Percentiles rank a stretch among this genome's conserved stretches.
phyloP scores from a whole-genome alignment of 768 basidiomycete genomes.

The Russula vinacea region DNA sequence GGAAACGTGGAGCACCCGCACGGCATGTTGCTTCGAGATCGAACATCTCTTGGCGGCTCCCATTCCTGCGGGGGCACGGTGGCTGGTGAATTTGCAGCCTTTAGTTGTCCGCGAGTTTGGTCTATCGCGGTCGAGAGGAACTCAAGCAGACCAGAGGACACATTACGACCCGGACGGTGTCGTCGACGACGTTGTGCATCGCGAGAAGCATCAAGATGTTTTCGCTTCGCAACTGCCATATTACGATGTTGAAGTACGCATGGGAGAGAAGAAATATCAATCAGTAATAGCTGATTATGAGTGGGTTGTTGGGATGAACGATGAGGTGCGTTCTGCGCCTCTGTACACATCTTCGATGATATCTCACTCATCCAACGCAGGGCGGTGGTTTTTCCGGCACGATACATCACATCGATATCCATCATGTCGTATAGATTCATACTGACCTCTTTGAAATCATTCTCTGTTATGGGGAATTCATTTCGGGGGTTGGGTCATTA shows the following conservation, averaged over 20 bases:
- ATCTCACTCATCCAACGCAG: conserved; percentile 1
- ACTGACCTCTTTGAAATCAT: background rate
- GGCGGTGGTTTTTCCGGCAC: conserved; percentile 7
- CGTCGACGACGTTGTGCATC: background rate
- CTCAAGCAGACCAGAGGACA: background rate
- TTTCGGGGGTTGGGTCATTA: background rate
- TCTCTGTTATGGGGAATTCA: background rate
- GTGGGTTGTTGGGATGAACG: conserved; percentile 22
- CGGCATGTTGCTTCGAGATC: conserved; percentile 20
- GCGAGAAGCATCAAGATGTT: conserved; percentile 3
- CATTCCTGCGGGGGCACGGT: conserved; percentile 20
- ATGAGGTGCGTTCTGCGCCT: conserved; percentile 11
- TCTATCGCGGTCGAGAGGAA: background rate
- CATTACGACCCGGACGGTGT: background rate
- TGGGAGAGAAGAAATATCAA: conserved; percentile 23
- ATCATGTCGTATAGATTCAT: conserved; percentile 19
- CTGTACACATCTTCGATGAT: background rate
- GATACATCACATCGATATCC: conserved; percentile 20
- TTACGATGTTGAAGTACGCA: conserved; percentile 7
- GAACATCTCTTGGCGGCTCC: conserved; percentile 8
- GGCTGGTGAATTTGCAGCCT: conserved; percentile 19
- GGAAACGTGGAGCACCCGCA: conserved; percentile 15
- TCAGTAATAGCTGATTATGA: conserved; percentile 25
- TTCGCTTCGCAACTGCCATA: conserved; percentile 12
- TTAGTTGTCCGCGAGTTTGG: conserved; percentile 17